phyloP scores from a whole-genome alignment of 208 protist genomes.

The Acanthamoeba castellanii region DNA sequence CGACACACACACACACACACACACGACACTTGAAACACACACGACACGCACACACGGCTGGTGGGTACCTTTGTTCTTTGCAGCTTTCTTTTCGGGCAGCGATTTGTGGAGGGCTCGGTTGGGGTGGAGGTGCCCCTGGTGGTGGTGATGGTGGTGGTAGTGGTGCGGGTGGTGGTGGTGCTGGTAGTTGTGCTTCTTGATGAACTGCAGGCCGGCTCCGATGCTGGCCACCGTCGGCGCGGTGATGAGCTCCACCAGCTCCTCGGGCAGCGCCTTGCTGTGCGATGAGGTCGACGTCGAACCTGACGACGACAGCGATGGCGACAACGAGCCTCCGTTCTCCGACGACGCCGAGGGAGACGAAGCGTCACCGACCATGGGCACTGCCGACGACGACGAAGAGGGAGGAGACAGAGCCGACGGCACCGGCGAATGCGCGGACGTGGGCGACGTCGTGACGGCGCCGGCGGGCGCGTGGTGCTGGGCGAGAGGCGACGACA shows the following conservation, averaged over 20 bases:
- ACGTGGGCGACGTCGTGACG: no score
- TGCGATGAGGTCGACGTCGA: neutral
- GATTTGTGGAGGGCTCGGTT: conserved; percentile 27
- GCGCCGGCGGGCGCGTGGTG: neutral
- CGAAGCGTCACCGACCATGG: neutral
- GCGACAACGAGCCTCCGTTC: neutral
- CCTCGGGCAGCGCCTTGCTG: conserved; percentile 39
- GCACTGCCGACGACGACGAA: neutral
- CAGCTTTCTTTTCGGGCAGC: neutral
- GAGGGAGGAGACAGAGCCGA: no score
- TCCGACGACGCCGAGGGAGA: neutral
- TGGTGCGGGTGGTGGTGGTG: conserved; percentile 44
- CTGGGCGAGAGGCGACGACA: neutral
- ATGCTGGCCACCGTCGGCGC: conserved; percentile 21
- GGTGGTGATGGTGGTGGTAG: conserved; percentile 32
- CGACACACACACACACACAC: no score
- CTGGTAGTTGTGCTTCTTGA: conserved; percentile 70
- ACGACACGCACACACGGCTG: neutral
- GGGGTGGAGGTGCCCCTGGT: neutral
- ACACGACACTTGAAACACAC: neutral
- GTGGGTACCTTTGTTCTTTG: neutral
- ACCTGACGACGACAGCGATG: neutral
- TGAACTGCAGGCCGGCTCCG: conserved; percentile 60
- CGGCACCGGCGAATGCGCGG: no score
- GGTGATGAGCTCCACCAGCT: conserved; percentile 54